phyloP scores from a whole-genome alignment of 2,329 filamentous ascomycete genomes.

The Microdochium trichocladiopsis region DNA sequence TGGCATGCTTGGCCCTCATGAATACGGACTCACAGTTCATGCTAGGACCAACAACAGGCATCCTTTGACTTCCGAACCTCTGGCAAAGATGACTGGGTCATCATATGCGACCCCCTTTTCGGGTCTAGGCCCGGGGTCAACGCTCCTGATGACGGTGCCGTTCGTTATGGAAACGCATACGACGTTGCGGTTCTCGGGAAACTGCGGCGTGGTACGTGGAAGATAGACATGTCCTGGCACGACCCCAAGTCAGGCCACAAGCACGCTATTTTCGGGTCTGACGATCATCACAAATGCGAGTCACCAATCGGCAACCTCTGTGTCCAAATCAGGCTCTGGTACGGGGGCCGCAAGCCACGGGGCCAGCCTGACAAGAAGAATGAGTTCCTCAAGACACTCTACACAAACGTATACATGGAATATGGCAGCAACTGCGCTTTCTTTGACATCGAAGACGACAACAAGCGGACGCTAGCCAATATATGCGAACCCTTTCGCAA shows the following conservation, averaged over 20 bases:
- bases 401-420: neutral
- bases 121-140: neutral
- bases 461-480: no score
- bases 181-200: neutral
- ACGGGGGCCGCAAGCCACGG: neutral
- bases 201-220: neutral
- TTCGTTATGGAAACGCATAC: neutral
- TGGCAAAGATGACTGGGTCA: neutral
- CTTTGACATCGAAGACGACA: neutral
- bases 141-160: neutral
- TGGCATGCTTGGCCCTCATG: neutral
- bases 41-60: neutral
- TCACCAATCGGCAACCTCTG: neutral
- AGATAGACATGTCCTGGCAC: neutral
- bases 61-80: neutral
- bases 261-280: neutral
- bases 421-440: neutral
- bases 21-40: neutral
- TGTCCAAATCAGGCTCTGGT: neutral
- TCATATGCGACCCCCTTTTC: neutral
- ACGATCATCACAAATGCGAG: neutral
- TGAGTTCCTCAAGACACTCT: neutral
- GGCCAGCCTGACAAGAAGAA: neutral
- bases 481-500: no score
- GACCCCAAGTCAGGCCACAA: neutral